Evolutionary conservation across 495 filamentous ascomycete genomes (phyloP).

Genomic region (Beverwykella pulmonaria): DNA sequence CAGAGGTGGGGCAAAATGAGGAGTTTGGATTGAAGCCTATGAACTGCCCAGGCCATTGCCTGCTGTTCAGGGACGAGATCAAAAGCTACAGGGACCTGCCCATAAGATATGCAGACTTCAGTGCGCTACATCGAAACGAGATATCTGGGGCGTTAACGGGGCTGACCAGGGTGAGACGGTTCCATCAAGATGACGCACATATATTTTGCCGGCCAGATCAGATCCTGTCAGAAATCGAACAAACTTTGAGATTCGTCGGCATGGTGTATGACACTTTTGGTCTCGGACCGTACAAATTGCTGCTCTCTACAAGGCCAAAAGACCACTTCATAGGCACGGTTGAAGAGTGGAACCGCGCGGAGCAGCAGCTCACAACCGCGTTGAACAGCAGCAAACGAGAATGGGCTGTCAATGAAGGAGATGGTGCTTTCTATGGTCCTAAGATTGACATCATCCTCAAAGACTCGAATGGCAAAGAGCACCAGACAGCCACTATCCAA

Average conservation of each 20-base stretch:
- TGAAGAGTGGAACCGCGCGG: slow-evolving; percentile 82
- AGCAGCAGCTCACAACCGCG: slow-evolving; percentile 69
- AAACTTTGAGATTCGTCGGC: slow-evolving; percentile 77
- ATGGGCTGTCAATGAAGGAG: slow-evolving; percentile 76
- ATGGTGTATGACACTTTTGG: slow-evolving; percentile 76
- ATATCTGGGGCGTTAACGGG: slow-evolving; percentile 82
- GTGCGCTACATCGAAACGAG: slow-evolving; percentile 88
- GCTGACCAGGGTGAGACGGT: slow-evolving; percentile 84
- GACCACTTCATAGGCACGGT: slow-evolving; percentile 76
- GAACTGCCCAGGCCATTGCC: slow-evolving; percentile 95
- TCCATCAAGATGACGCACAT: slow-evolving; percentile 95
- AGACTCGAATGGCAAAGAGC: slow-evolving; percentile 83
- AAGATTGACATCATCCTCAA: slow-evolving; percentile 90
- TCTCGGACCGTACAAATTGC: slow-evolving; percentile 72
- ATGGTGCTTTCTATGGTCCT: slow-evolving; percentile 93
- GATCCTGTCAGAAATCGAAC: slow-evolving; percentile 76
- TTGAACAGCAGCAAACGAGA: slow-evolving; percentile 64
- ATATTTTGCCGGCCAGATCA: slow-evolving; percentile 89
- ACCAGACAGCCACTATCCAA: slow-evolving; percentile 91
- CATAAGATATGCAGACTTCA: slow-evolving; percentile 91
- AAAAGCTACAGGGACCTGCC: slow-evolving; percentile 83
- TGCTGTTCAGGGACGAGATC: slow-evolving; percentile 74
- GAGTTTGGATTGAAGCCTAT: slow-evolving; percentile 93
- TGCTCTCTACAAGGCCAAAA: slow-evolving; percentile 77
- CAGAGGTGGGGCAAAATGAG: slow-evolving; percentile 63